phyloP scores from a whole-genome alignment of 176 grass and related monocot species.

The Triticum dicoccoides region DNA sequence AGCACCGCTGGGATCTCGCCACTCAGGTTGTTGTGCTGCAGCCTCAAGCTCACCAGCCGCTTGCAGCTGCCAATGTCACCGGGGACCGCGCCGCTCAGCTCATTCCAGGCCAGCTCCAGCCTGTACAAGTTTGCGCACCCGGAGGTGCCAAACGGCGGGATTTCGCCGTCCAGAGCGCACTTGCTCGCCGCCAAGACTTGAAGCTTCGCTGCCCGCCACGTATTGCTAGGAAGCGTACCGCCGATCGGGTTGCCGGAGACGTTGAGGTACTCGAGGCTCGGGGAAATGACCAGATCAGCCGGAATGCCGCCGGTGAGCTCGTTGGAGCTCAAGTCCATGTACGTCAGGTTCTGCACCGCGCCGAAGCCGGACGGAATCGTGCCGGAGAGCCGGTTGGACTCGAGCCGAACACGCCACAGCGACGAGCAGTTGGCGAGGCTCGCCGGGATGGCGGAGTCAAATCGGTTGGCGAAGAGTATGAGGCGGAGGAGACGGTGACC shows the following conservation, averaged over 20 bases:
- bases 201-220: slow-evolving; percentile 59
- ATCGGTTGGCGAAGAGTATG: slow-evolving; percentile 82
- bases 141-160: slow-evolving; percentile 49
- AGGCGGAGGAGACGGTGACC: slow-evolving; percentile 58
- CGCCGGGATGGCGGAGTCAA: slow-evolving; percentile 64
- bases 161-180: slow-evolving; percentile 43
- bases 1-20: slow-evolving; percentile 65
- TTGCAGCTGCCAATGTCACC: slow-evolving; percentile 49
- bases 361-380: slow-evolving; percentile 68
- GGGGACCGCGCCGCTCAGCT: slow-evolving; percentile 57
- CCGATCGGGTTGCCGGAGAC: slow-evolving; percentile 68
- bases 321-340: slow-evolving; percentile 83
- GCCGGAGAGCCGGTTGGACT: slow-evolving; percentile 60
- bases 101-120: slow-evolving; percentile 69
- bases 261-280: slow-evolving; percentile 77
- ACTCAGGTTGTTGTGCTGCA: slow-evolving; percentile 58
- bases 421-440: slow-evolving; percentile 68
- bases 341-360: slow-evolving; percentile 65
- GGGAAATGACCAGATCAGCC: slow-evolving; percentile 38
- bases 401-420: slow-evolving; percentile 72
- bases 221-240: slow-evolving; percentile 33
- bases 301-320: slow-evolving; percentile 57
- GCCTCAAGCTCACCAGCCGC: slow-evolving; percentile 69
- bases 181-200: slow-evolving; percentile 64
- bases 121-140: slow-evolving; percentile 78